Percentiles rank a stretch among this genome's conserved stretches.
phyloP scores from a whole-genome alignment of 495 filamentous ascomycete species.

The Tuber borchii region DNA sequence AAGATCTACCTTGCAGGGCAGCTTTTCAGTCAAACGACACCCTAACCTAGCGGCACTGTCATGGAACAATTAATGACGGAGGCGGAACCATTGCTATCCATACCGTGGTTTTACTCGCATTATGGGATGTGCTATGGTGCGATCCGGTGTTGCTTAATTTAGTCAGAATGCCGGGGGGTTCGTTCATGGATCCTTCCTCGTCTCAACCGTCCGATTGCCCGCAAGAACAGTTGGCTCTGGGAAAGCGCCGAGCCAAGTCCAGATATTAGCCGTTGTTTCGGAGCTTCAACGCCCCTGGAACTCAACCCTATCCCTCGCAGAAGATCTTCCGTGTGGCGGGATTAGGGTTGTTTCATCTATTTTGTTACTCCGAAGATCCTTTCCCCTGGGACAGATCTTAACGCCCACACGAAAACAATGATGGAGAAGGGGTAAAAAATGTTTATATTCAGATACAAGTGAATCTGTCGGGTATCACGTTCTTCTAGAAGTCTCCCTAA shows the following conservation, averaged over 20 bases:
- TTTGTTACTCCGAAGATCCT: background rate
- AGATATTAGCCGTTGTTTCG: background rate
- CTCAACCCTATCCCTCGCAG: background rate
- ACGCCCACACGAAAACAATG: background rate
- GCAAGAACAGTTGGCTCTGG: background rate
- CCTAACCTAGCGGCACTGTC: background rate
- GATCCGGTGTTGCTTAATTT: background rate
- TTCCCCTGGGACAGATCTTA: background rate
- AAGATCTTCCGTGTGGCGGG: background rate
- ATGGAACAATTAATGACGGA: background rate
- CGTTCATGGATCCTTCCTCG: conserved; percentile 3
- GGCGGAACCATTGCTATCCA: background rate
- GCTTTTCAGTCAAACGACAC: background rate
- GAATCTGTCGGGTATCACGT: background rate
- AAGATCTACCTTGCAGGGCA: background rate
- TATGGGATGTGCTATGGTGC: background rate
- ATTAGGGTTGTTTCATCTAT: conserved; percentile 2
- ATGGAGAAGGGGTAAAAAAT: background rate
- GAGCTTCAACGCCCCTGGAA: background rate
- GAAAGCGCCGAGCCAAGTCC: background rate
- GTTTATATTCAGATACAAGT: background rate
- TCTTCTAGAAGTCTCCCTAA: background rate
- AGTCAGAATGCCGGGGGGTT: background rate
- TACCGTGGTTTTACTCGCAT: background rate
- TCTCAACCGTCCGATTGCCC: background rate